phyloP scores from a whole-genome alignment of 129 eudicot species.

The Deinandra increscens region DNA sequence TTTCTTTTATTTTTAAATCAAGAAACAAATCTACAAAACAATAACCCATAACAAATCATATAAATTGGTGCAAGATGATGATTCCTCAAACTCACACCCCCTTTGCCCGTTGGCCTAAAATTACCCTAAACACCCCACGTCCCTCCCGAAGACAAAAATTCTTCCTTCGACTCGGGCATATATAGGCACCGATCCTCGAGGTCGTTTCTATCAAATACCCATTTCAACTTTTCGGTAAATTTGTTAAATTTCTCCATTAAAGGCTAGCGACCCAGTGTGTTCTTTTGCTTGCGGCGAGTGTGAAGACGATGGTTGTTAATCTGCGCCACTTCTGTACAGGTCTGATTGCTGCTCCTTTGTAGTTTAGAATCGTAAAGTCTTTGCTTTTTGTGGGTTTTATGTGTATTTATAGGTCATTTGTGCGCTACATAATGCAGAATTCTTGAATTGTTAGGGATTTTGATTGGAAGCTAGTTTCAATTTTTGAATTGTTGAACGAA shows the following conservation, averaged over 20 bases:
- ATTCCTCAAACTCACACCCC: constrained; percentile 20
- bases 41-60: background rate
- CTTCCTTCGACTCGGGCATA: constrained; percentile 30
- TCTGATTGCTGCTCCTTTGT: constrained; percentile 31
- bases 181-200: constrained; percentile 19
- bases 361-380: constrained; percentile 13
- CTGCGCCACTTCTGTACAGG: constrained; percentile 29
- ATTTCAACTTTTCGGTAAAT: constrained; percentile 9
- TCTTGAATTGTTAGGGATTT: constrained; percentile 30
- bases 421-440: constrained; percentile 32
- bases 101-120: constrained; percentile 9
- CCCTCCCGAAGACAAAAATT: constrained; percentile 20
- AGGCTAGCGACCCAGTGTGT: constrained; percentile 24
- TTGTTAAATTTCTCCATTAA: constrained; percentile 11
- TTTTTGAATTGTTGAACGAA: constrained; percentile 29
- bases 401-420: constrained; percentile 23
- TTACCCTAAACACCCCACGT: constrained; percentile 36
- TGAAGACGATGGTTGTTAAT: constrained; percentile 22
- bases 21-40: constrained; percentile 13
- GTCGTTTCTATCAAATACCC: constrained; percentile 27
- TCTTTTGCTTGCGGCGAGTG: constrained; percentile 14
- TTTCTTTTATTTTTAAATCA: background rate
- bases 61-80: background rate
- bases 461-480: constrained; percentile 24
- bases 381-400: constrained; percentile 19